These are phyloP conservation scores for Bruguiera hainesii DNA, from an alignment of 441 rosid genomes.

Conservation along the genomic window DNA sequence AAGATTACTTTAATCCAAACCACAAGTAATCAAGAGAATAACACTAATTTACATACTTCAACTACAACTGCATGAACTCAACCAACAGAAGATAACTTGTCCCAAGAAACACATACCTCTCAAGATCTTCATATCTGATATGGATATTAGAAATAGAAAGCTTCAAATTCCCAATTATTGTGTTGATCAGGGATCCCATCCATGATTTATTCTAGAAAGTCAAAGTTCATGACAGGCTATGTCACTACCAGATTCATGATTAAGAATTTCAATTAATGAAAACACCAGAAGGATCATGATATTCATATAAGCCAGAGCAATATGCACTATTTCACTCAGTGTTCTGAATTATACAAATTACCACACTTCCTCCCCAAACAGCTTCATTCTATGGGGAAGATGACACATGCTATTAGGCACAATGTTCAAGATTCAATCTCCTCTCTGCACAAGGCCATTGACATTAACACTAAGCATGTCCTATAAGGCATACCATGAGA, in stretches of 20 bases:
- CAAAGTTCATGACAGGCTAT: conserved; percentile 22
- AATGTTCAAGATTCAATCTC: no score
- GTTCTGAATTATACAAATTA: no score
- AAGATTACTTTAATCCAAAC: conserved; percentile 18
- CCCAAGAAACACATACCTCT: conserved; percentile 50
- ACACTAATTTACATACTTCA: background rate
- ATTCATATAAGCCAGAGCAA: background rate
- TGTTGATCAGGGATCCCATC: conserved; percentile 94
- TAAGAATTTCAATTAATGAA: conserved; percentile 7
- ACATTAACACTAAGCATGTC: no score
- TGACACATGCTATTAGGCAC: no score
- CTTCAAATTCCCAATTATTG: conserved; percentile 94
- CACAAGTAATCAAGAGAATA: background rate
- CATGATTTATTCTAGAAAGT: conserved; percentile 82
- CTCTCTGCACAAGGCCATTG: no score
- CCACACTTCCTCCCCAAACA: no score
- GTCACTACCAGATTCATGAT: conserved; percentile 12
- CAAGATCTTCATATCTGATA: conserved; percentile 96
- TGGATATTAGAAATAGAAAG: conserved; percentile 98
- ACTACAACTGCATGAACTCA: background rate
- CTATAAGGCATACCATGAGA: no score
- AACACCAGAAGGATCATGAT: conserved; percentile 6
- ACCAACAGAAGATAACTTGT: background rate
- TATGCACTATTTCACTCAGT: no score
- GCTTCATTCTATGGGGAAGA: no score